phyloP scores from a whole-genome alignment of 148 eudicot genomes.

The Heliamphora exappendiculata region DNA sequence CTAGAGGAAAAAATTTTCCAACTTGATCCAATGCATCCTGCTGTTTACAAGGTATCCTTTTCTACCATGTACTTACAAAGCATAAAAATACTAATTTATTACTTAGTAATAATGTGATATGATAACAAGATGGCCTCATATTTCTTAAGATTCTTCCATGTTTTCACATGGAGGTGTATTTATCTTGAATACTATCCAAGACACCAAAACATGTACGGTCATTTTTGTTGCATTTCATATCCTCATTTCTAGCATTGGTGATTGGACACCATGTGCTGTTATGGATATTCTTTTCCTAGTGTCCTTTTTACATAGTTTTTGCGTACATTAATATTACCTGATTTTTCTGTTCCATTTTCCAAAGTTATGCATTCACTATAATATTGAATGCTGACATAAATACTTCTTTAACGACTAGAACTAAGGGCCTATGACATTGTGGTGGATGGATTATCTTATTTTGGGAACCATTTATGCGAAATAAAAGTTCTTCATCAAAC shows the following conservation, averaged over 20 bases:
- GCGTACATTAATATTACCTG: background rate
- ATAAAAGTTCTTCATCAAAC: background rate
- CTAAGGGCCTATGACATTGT: background rate
- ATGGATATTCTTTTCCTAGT: background rate
- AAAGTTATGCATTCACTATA: background rate
- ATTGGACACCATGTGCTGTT: background rate
- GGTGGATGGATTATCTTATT: background rate
- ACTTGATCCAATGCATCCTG: slow-evolving; percentile 67
- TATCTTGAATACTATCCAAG: slow-evolving; percentile 4
- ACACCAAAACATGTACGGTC: background rate
- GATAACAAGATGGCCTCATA: background rate
- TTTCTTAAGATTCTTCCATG: background rate
- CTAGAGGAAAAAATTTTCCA: slow-evolving; percentile 65
- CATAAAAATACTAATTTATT: background rate
- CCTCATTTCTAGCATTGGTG: no score
- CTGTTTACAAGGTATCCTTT: slow-evolving; percentile 71
- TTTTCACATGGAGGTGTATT: background rate
- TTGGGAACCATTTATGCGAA: background rate
- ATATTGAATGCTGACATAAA: background rate
- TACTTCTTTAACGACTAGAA: background rate
- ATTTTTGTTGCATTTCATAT: background rate
- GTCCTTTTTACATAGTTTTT: background rate
- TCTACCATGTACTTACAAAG: background rate
- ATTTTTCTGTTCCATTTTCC: background rate
- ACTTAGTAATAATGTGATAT: background rate